Evolutionary conservation across 805 yeast species (phyloP).

Genomic region (Grigorovia humatica): DNA sequence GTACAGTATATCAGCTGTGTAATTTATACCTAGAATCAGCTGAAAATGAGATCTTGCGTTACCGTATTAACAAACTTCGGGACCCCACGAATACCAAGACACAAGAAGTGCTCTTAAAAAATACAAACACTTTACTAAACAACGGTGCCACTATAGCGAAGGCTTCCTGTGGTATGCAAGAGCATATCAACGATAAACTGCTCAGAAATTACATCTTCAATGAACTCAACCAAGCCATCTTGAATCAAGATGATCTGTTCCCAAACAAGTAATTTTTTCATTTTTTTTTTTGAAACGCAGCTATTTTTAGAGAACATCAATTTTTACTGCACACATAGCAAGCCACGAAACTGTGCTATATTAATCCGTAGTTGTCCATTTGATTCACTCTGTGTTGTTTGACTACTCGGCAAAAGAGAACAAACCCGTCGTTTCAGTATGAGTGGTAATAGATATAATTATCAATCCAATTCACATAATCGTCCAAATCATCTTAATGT

Average conservation of each 20-base stretch:
- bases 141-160: constrained; percentile 21
- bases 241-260: neutral
- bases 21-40: constrained; percentile 16
- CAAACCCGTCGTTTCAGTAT: neutral
- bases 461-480: neutral
- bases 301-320: neutral
- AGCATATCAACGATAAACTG: constrained; percentile 21
- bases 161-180: constrained; percentile 24
- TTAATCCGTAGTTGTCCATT: neutral
- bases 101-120: constrained; percentile 14
- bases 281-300: neutral
- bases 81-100: constrained; percentile 3
- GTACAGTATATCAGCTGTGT: constrained; percentile 19
- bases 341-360: neutral
- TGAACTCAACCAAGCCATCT: constrained; percentile 12
- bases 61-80: constrained; percentile 6
- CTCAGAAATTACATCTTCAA: constrained; percentile 21
- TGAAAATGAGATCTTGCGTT: constrained; percentile 20
- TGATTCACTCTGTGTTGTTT: neutral
- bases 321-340: neutral
- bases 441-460: neutral
- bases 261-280: neutral
- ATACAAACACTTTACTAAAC: constrained; percentile 14
- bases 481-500: neutral
- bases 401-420: neutral